Evolutionary conservation across 1,284 basidiomycete genomes (phyloP).

Genomic region (Cystobasidium slooffiae): DNA sequence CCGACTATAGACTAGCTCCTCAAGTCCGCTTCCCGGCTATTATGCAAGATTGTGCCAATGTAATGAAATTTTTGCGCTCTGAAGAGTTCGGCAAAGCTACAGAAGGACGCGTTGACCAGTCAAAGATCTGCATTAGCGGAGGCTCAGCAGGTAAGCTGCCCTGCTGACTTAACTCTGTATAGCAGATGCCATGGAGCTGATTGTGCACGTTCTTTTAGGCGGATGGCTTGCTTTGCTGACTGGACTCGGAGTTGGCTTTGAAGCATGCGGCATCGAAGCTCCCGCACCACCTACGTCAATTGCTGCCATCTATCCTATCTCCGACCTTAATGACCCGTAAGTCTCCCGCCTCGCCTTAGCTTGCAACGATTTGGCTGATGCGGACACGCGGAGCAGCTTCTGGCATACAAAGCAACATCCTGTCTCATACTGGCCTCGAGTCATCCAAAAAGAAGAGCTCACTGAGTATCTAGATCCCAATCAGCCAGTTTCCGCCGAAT

Average conservation of each 20-base stretch:
- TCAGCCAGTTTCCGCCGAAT: conserved; percentile 18
- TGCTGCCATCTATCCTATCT: conserved; percentile 53
- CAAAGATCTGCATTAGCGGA: conserved; percentile 48
- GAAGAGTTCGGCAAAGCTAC: conserved; percentile 45
- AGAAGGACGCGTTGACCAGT: conserved; percentile 39
- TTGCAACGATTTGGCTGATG: not conserved
- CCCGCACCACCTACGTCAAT: conserved; percentile 39
- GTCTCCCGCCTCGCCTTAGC: too few relatives aligned
- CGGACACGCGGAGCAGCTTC: conserved; percentile 30
- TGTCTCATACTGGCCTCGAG: conserved; percentile 48
- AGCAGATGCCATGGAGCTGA: not conserved
- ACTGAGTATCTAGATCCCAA: conserved; percentile 47
- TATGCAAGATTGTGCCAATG: conserved; percentile 47
- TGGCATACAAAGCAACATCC: conserved; percentile 51
- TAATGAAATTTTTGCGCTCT: conserved; percentile 45
- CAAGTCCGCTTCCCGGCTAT: conserved; percentile 50
- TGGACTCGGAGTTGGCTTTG: conserved; percentile 48
- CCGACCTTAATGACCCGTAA: conserved; percentile 46
- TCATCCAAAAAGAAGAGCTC: conserved; percentile 48
- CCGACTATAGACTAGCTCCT: conserved; percentile 53
- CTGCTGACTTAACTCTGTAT: not conserved
- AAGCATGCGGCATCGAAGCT: conserved; percentile 45
- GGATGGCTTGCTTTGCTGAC: conserved; percentile 51
- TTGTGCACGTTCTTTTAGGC: conserved; percentile 26
- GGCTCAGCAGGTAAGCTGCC: conserved; percentile 43